Conservation (phyloP, 2,329 filamentous ascomycete genomes). For the Colletotrichum trifolii region DNA sequence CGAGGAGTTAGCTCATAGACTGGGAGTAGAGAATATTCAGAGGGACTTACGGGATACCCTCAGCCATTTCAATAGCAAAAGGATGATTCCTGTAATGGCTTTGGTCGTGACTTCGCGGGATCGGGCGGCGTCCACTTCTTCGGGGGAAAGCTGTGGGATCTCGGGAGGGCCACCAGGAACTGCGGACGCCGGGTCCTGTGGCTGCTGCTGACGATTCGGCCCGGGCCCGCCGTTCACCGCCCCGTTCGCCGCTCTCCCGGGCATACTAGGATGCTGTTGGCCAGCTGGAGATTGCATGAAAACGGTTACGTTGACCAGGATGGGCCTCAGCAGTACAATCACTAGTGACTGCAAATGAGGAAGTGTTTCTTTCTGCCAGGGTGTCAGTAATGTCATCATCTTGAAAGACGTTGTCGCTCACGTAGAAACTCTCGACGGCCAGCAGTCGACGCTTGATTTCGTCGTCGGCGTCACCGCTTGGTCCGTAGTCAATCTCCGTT, state of each 20-base stretch:
- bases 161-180: constrained; percentile 45
- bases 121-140: constrained; percentile 85
- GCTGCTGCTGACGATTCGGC: constrained; percentile 44
- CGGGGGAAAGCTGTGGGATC: constrained; percentile 65
- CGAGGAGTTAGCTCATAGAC: background rate
- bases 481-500: constrained; percentile 59
- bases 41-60: constrained; percentile 83
- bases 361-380: constrained; percentile 73
- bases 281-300: constrained; percentile 68
- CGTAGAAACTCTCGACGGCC: constrained; percentile 86
- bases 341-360: constrained; percentile 92
- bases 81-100: constrained; percentile 87
- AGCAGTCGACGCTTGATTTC: constrained; percentile 73
- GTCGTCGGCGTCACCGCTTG: constrained; percentile 60
- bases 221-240: constrained; percentile 54
- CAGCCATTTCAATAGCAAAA: constrained; percentile 95
- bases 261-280: constrained; percentile 57
- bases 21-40: constrained; percentile 34
- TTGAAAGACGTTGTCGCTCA: constrained; percentile 59
- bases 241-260: constrained; percentile 50
- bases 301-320: constrained; percentile 88
- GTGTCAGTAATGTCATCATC: constrained; percentile 37
- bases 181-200: constrained; percentile 36
- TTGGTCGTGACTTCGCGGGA: constrained; percentile 90
- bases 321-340: constrained; percentile 90